Conservation (phyloP, 768 basidiomycete species). For the Amanita muscaria region DNA sequence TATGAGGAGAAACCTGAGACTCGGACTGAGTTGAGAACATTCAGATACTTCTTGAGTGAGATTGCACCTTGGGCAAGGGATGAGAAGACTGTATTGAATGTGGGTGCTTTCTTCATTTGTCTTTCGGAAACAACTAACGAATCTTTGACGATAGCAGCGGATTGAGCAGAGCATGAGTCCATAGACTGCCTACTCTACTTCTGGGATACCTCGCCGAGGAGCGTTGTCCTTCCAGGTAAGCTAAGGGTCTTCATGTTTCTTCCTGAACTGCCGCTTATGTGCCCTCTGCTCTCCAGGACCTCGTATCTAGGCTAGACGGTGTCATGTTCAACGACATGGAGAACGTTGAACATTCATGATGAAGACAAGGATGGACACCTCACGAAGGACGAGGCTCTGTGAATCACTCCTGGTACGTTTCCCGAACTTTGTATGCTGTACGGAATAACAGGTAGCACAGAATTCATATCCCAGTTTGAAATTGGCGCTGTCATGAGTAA, state of each 20-base stretch:
- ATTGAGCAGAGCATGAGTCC: conserved; percentile 94
- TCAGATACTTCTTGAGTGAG: conserved; percentile 84
- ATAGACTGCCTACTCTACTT: conserved; percentile 91
- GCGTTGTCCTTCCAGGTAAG: conserved; percentile 86
- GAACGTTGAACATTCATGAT: conserved; percentile 94
- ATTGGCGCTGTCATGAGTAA: conserved; percentile 97
- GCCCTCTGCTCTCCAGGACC: conserved; percentile 48
- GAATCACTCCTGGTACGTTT: conserved; percentile 85
- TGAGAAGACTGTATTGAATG: conserved; percentile 86
- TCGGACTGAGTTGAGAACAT: conserved; percentile 76
- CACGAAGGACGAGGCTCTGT: conserved; percentile 93
- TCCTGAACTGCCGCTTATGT: neutral
- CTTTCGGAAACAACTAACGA: too few relatives aligned
- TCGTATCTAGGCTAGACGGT: conserved; percentile 80
- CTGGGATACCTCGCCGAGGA: conserved; percentile 82
- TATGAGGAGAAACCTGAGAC: conserved; percentile 82
- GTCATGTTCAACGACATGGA: conserved; percentile 96
- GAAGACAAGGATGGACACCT: conserved; percentile 94
- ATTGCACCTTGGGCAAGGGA: conserved; percentile 93
- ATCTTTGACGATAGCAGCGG: too few relatives aligned
- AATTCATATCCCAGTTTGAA: conserved; percentile 99
- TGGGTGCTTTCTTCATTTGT: conserved; percentile 18
- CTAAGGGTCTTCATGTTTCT: conserved; percentile 5
- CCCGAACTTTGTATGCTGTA: neutral
- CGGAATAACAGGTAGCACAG: conserved; percentile 6